phyloP scores from a whole-genome alignment of 495 filamentous ascomycete genomes.

The Choiromyces venosus region DNA sequence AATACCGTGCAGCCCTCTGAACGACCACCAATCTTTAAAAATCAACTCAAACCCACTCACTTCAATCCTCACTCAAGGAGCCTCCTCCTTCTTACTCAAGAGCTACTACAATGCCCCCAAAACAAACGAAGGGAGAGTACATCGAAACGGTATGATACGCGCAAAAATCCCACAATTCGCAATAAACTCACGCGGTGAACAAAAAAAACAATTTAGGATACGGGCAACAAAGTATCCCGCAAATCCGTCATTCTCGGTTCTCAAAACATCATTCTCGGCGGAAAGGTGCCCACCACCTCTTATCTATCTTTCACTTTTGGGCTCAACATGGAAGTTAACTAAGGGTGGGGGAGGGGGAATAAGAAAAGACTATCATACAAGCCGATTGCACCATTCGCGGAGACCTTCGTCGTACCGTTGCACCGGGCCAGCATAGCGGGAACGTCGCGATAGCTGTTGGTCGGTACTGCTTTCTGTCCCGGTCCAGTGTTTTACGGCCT shows the following conservation, averaged over 20 bases:
- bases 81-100: neutral
- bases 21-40: too few relatives aligned
- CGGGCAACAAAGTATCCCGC: constrained; percentile 95
- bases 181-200: neutral
- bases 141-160: constrained; percentile 83
- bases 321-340: neutral
- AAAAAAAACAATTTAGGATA: constrained; percentile 57
- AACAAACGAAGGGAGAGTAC: constrained; percentile 78
- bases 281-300: constrained; percentile 46
- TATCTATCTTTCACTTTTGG: neutral
- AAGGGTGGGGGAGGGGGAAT: neutral
- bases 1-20: neutral
- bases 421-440: constrained; percentile 35
- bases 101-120: constrained; percentile 58
- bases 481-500: constrained; percentile 66
- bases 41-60: neutral
- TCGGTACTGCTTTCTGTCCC: constrained; percentile 76
- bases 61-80: neutral
- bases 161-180: constrained; percentile 10
- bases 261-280: constrained; percentile 94
- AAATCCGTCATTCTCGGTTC: constrained; percentile 84
- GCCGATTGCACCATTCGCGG: constrained; percentile 87
- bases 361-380: constrained; percentile 71
- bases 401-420: constrained; percentile 63
- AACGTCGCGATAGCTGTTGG: constrained; percentile 78